Evolutionary conservation across 441 rosid species (phyloP).

Genomic region (Melastoma candidum): DNA sequence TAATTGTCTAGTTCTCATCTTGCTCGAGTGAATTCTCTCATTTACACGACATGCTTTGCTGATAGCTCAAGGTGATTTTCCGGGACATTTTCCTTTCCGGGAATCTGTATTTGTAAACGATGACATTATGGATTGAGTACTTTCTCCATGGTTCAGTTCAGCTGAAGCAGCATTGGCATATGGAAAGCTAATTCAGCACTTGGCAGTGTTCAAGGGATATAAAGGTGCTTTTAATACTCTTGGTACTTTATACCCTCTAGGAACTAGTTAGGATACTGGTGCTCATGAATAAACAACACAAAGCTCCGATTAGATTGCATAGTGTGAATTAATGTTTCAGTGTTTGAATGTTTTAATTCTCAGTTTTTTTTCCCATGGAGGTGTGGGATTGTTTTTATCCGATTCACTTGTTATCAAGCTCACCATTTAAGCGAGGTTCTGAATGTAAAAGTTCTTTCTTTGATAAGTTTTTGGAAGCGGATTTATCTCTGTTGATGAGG

Average conservation of each 20-base stretch:
- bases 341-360: too few relatives aligned
- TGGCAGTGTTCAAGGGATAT: slow-evolving; percentile 83
- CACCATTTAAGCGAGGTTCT: too few relatives aligned
- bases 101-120: neutral
- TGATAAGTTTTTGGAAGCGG: too few relatives aligned
- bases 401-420: too few relatives aligned
- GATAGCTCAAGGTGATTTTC: slow-evolving; percentile 66
- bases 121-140: slow-evolving; percentile 8
- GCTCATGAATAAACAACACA: too few relatives aligned
- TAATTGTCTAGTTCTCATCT: slow-evolving; percentile 53
- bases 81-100: neutral
- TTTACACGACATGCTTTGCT: slow-evolving; percentile 67
- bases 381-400: too few relatives aligned
- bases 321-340: too few relatives aligned
- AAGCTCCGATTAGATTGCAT: too few relatives aligned
- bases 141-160: slow-evolving; percentile 39
- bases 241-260: slow-evolving; percentile 1
- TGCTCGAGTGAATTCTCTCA: slow-evolving; percentile 75
- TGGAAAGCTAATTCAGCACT: slow-evolving; percentile 82
- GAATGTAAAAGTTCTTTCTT: too few relatives aligned
- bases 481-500: too few relatives aligned
- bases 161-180: slow-evolving; percentile 83
- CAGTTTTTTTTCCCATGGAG: too few relatives aligned
- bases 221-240: slow-evolving; percentile 47
- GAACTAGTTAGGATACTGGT: too few relatives aligned